Evolutionary conservation across 1,284 basidiomycete genomes (phyloP).

Genomic region (Meira nashicola): DNA sequence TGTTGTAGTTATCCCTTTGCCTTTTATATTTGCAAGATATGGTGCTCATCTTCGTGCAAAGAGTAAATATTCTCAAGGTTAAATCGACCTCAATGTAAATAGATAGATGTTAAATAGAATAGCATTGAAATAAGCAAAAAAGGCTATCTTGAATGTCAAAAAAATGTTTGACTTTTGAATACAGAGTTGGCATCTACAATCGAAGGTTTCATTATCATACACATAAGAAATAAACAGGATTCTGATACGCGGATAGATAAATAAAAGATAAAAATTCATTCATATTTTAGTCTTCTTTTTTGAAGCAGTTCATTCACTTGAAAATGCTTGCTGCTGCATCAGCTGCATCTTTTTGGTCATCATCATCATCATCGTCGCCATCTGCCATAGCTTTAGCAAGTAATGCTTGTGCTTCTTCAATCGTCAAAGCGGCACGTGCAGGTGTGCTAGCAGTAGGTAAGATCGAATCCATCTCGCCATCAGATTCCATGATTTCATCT

Average conservation of each 20-base stretch:
- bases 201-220: too few species aligned
- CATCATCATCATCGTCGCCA: slow-evolving; percentile 6
- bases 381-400: slow-evolving; percentile 14
- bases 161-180: too few species aligned
- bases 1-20: slow-evolving; percentile 15
- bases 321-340: too few species aligned
- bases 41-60: slow-evolving; percentile 15
- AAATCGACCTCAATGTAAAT: neutral
- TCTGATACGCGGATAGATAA: too few species aligned
- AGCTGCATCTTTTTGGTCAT: neutral
- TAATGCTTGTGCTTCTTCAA: slow-evolving; percentile 15
- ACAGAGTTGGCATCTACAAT: too few species aligned
- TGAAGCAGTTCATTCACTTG: neutral
- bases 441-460: neutral
- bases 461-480: neutral
- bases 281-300: neutral
- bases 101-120: too few species aligned
- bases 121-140: too few species aligned
- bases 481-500: slow-evolving; percentile 8
- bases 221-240: too few species aligned
- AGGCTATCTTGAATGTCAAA: too few species aligned
- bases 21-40: slow-evolving; percentile 17
- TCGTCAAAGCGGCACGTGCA: slow-evolving; percentile 6
- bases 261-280: neutral
- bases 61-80: neutral